These are phyloP conservation scores for Naganishia albida DNA, from an alignment of 1,284 basidiomycete species.

Conservation along the genomic window DNA sequence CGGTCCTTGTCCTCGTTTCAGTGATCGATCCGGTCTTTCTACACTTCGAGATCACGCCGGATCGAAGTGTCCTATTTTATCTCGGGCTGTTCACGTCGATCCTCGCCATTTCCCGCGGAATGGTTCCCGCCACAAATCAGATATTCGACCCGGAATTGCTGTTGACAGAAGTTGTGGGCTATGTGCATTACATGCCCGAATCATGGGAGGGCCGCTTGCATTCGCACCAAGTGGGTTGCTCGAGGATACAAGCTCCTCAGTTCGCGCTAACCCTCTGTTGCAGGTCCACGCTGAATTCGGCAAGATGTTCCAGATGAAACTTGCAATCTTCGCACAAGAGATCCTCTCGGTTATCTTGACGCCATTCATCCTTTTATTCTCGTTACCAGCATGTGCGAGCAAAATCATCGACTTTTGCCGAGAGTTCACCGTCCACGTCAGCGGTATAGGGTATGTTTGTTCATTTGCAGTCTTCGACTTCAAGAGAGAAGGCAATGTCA, in stretches of 20 bases:
- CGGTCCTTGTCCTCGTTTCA: slow-evolving; percentile 86
- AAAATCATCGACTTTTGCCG: slow-evolving; percentile 93
- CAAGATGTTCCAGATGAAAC: slow-evolving; percentile 83
- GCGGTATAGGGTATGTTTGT: slow-evolving; percentile 93
- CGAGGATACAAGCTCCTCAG: not conserved
- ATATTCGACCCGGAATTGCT: slow-evolving; percentile 91
- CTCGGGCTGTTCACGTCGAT: slow-evolving; percentile 82
- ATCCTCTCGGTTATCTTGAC: slow-evolving; percentile 87
- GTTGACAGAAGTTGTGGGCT: slow-evolving; percentile 85
- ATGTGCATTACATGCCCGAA: slow-evolving; percentile 93
- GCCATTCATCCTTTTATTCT: slow-evolving; percentile 90
- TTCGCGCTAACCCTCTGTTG: not conserved
- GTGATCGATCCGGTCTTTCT: slow-evolving; percentile 88
- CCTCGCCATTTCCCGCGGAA: slow-evolving; percentile 84
- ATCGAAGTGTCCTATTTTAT: slow-evolving; percentile 91
- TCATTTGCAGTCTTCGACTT: slow-evolving; percentile 99
- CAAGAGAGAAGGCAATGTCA: slow-evolving; percentile 82
- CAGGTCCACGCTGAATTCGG: slow-evolving; percentile 88
- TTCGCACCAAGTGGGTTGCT: slow-evolving; percentile 68
- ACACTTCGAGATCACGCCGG: slow-evolving; percentile 90
- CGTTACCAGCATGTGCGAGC: slow-evolving; percentile 81
- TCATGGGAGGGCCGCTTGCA: slow-evolving; percentile 89
- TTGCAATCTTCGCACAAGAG: slow-evolving; percentile 82
- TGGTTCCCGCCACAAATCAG: slow-evolving; percentile 91
- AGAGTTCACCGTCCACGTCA: slow-evolving; percentile 94